Percentiles rank a stretch among this genome's conserved stretches.
These are phyloP conservation scores for Lunasporangiospora selenospora DNA, from an alignment of 192 early-diverging fungal species.

Conservation along the genomic window DNA sequence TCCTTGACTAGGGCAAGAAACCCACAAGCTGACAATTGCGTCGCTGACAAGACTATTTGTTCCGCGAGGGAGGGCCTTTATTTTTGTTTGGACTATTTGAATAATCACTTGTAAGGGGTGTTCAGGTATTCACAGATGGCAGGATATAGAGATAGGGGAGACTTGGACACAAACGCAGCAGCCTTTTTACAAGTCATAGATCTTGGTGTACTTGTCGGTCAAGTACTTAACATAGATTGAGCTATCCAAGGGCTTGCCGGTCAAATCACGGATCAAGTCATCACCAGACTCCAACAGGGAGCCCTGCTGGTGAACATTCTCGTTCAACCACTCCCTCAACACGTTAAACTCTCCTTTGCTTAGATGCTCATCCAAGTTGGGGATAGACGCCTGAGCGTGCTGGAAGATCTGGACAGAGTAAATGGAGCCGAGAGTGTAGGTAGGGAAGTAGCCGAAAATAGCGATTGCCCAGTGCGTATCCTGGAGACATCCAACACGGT, in stretches of 20 bases:
- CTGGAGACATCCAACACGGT: conserved; percentile 42
- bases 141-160: too few species aligned
- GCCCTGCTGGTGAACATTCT: conserved; percentile 40
- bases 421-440: conserved; percentile 50
- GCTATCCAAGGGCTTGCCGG: conserved; percentile 30
- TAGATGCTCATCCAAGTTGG: conserved; percentile 35
- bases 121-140: too few species aligned
- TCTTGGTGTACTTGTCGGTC: conserved; percentile 41
- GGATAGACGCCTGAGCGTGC: conserved; percentile 24
- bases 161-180: too few species aligned
- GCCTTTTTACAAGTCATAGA: conserved; percentile 42
- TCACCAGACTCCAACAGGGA: conserved; percentile 38
- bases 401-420: conserved; percentile 36
- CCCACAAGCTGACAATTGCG: too few species aligned
- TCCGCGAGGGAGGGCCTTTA: too few species aligned
- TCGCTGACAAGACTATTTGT: too few species aligned
- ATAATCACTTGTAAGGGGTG: too few species aligned
- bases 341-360: conserved; percentile 46
- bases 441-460: conserved; percentile 50
- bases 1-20: too few species aligned
- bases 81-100: too few species aligned
- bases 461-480: conserved; percentile 50
- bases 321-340: conserved; percentile 49
- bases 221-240: conserved; percentile 37
- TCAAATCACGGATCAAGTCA: conserved; percentile 37